phyloP scores from a whole-genome alignment of 1,284 basidiomycete genomes.

The Acaromyces ingoldii region DNA sequence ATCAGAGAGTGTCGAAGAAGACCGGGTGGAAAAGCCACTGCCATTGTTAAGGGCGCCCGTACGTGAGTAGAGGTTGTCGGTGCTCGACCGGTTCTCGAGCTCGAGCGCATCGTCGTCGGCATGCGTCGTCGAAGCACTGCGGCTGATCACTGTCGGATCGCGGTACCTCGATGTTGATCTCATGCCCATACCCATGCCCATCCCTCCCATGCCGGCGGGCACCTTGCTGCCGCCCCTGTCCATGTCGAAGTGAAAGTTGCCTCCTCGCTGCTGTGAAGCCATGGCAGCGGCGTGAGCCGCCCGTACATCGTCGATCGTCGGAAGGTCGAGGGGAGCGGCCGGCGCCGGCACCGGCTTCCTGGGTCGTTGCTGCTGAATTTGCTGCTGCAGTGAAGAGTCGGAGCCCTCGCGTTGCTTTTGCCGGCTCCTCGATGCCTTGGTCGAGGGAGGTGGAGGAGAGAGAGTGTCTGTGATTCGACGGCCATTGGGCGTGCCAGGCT shows the following conservation, averaged over 20 bases:
- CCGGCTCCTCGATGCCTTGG: constrained; percentile 30
- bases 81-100: constrained; percentile 2
- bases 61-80: not conserved
- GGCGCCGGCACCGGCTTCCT: constrained; percentile 26
- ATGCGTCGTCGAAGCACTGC: not conserved
- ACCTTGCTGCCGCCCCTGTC: not conserved
- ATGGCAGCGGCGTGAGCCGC: constrained; percentile 38
- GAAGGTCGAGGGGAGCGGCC: constrained; percentile 36
- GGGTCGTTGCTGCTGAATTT: constrained; percentile 8
- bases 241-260: constrained; percentile 6
- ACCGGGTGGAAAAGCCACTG: no score
- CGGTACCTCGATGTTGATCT: not conserved
- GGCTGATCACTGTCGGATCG: not conserved
- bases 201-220: constrained; percentile 6
- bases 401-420: constrained; percentile 36
- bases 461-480: constrained; percentile 5
- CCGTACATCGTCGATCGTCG: constrained; percentile 47
- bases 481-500: not conserved
- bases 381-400: constrained; percentile 18
- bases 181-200: constrained; percentile 10
- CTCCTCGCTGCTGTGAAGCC: constrained; percentile 8
- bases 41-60: not conserved
- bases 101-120: constrained; percentile 2
- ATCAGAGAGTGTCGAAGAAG: constrained; percentile 3
- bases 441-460: constrained; percentile 12